Conservation (phyloP, 208 protist species). For the Phytomonas sp. region DNA sequence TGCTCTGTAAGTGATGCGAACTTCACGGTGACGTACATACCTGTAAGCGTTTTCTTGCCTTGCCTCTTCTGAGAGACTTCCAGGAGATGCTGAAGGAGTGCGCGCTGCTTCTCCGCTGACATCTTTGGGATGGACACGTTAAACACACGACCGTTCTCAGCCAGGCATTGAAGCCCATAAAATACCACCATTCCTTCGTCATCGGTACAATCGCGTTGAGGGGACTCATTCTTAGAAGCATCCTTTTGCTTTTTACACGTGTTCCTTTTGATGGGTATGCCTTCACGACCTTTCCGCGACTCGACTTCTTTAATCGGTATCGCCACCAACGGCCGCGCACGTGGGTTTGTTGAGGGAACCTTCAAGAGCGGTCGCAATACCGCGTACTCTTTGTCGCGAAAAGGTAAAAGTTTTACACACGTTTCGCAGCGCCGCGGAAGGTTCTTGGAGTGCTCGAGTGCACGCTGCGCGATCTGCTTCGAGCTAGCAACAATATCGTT, state of each 20-base stretch:
- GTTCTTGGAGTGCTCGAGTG: slow-evolving; percentile 18
- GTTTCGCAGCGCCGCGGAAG: slow-evolving; percentile 45
- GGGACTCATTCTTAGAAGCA: slow-evolving; percentile 6
- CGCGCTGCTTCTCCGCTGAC: slow-evolving; percentile 38
- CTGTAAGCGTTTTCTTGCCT: slow-evolving; percentile 35
- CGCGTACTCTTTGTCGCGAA: slow-evolving; percentile 64
- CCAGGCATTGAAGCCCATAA: slow-evolving; percentile 78
- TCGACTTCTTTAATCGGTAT: slow-evolving; percentile 25
- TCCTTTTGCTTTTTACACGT: neutral
- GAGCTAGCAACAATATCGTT: slow-evolving; percentile 8
- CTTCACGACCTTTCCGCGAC: slow-evolving; percentile 7
- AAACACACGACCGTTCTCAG: slow-evolving; percentile 69
- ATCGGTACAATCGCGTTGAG: neutral
- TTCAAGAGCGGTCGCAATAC: slow-evolving; percentile 76
- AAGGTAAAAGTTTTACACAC: slow-evolving; percentile 70
- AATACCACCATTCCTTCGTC: slow-evolving; percentile 32
- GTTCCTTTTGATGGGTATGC: neutral
- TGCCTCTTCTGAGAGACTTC: slow-evolving; percentile 15
- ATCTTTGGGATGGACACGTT: slow-evolving; percentile 72
- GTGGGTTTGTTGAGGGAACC: slow-evolving; percentile 55
- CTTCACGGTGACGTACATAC: slow-evolving; percentile 81
- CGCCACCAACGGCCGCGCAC: slow-evolving; percentile 41
- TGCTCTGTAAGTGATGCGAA: slow-evolving; percentile 72
- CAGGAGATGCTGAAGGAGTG: slow-evolving; percentile 58
- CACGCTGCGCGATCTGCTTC: slow-evolving; percentile 17